phyloP scores from a whole-genome alignment of 1,284 basidiomycete species.

The Peniophora sp. region DNA sequence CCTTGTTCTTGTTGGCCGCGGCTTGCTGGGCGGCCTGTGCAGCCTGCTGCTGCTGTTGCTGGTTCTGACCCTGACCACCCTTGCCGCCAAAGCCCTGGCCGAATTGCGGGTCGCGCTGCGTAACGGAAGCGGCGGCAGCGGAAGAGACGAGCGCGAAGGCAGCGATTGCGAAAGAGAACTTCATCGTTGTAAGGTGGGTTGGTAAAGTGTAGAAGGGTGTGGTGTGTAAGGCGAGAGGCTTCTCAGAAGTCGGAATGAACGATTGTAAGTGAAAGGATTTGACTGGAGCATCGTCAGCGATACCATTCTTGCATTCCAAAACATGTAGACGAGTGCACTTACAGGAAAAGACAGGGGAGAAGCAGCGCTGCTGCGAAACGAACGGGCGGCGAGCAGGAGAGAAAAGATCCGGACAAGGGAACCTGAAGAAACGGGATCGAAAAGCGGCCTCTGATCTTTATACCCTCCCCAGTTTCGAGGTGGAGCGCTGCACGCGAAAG shows the following conservation, averaged over 20 bases:
- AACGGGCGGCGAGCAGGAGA: slow-evolving; percentile 13
- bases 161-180: slow-evolving; percentile 36
- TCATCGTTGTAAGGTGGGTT: slow-evolving; percentile 35
- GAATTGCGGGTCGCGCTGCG: background rate
- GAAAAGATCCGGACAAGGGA: slow-evolving; percentile 9
- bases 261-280: slow-evolving; percentile 25
- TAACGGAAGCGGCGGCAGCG: slow-evolving; percentile 23
- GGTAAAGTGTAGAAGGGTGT: slow-evolving; percentile 8
- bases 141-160: slow-evolving; percentile 35
- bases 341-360: slow-evolving; percentile 17
- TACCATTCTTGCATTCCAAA: background rate
- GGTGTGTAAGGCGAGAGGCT: slow-evolving; percentile 14
- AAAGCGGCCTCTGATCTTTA: slow-evolving; percentile 5
- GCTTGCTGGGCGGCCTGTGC: slow-evolving; percentile 1
- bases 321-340: background rate
- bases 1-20: slow-evolving; percentile 11
- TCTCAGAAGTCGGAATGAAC: slow-evolving; percentile 28
- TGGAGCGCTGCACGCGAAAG: background rate
- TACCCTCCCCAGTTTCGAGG: slow-evolving; percentile 3
- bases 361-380: slow-evolving; percentile 31
- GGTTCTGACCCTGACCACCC: background rate
- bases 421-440: background rate
- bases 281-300: slow-evolving; percentile 16
- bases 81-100: slow-evolving; percentile 3
- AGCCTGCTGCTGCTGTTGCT: background rate